Base-by-base conservation (phyloP, 352 stramenopile species). In the Aphanomyces cochlioides region DNA sequence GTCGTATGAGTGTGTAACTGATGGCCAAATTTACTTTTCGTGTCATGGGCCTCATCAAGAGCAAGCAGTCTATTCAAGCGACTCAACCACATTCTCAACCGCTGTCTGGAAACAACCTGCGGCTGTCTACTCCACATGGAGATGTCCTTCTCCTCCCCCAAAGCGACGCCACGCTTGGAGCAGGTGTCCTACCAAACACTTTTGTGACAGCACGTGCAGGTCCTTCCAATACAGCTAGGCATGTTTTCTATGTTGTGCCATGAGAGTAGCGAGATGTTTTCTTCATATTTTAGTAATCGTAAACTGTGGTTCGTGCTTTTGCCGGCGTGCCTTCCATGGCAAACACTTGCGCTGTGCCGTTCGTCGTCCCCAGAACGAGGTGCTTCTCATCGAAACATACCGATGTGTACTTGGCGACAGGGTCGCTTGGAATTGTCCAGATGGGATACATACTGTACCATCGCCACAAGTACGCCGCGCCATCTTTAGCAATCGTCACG, bases 391-490 rank as follows among this genome's bases (percentile, higher is more conserved):
- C 86, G 74, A 88, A 93, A 66, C 83, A 82, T 47, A 84, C 77
- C 21, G 83, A 91, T 28, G 89, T 79, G 61, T 90, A 89, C 41
- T 75, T 81, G 19, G 74, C 56, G 56, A 82, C 86, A 2, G 80
- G 75, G 2, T 77, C 76, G 1, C 80, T 78, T 54, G 78, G 72
- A 67, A 96, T 93, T 79, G 84, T 92, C 70, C 77, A 78, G 21
- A 93, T 78, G 2, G 88, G 88, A 50, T 90, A 91, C 47, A 86
- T 78, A 28, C 80, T 82, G 71, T 93, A 92, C 88, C 88, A 96
- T 75, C 86, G 77, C 88, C 88, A 96, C 17, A 94, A 53, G 17
- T 83, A 84, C 47, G 83, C 88, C 83, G 93, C 85, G 77, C 92
- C 92, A 69, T 83, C 84, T 13, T 78, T 68, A 34, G 88, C 94